phyloP scores from a whole-genome alignment of 1,139 yeast genomes.

The Candida sanyaensis region DNA sequence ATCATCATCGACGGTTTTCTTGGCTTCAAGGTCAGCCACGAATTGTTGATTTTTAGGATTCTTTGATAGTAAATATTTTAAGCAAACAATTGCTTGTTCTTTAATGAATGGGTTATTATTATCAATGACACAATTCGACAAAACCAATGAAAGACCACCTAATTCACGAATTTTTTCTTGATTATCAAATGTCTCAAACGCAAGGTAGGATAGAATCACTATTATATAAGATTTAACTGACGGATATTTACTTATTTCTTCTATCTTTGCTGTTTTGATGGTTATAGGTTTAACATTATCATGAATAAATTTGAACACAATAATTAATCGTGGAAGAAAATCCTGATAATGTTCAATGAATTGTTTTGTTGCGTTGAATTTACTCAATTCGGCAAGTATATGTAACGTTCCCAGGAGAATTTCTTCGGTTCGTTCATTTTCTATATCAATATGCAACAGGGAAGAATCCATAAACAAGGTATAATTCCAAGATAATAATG shows the following conservation, averaged over 20 bases:
- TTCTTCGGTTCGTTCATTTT: slow-evolving; percentile 15
- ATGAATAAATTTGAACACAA: slow-evolving; percentile 51
- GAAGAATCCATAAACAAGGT: slow-evolving; percentile 33
- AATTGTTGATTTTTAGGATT: slow-evolving; percentile 73
- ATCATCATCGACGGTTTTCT: slow-evolving; percentile 31
- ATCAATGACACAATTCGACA: slow-evolving; percentile 85
- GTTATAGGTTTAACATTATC: slow-evolving; percentile 40
- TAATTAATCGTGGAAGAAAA: slow-evolving; percentile 46
- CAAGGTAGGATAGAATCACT: slow-evolving; percentile 60
- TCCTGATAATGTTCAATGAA: slow-evolving; percentile 44
- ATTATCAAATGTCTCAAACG: slow-evolving; percentile 49
- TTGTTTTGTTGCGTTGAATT: slow-evolving; percentile 54
- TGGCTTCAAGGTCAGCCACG: slow-evolving; percentile 56
- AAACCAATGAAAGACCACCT: slow-evolving; percentile 69
- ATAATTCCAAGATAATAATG: slow-evolving; percentile 56
- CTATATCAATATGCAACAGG: slow-evolving; percentile 16
- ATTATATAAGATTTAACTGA: slow-evolving; percentile 60
- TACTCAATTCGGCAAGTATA: slow-evolving; percentile 51
- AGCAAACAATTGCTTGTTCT: slow-evolving; percentile 79
- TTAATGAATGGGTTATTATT: slow-evolving; percentile 86
- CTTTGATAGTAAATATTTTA: slow-evolving; percentile 63
- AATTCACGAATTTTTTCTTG: slow-evolving; percentile 69
- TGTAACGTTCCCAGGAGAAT: slow-evolving; percentile 40
- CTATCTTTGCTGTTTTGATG: slow-evolving; percentile 30
- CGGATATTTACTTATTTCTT: slow-evolving; percentile 50